phyloP scores from a whole-genome alignment of 371 early-diverging fungal species.

The Actinomortierella wolfii region DNA sequence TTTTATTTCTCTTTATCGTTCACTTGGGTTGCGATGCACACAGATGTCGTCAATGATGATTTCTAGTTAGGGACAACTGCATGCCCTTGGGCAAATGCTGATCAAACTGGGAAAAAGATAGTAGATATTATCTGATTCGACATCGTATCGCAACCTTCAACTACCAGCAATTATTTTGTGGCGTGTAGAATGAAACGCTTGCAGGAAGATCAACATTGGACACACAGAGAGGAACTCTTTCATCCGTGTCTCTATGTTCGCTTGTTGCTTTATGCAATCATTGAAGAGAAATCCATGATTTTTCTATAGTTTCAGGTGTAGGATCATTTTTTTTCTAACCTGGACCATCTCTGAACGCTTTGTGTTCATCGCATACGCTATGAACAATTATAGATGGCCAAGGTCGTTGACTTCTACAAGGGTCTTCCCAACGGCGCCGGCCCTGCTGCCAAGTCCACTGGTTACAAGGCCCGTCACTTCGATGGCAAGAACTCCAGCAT shows the following conservation, averaged over 20 bases:
- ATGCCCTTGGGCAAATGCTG: constrained; percentile 16
- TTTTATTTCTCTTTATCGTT: not conserved
- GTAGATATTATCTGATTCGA: constrained; percentile 16
- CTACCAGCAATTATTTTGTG: no score
- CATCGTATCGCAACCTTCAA: not conserved
- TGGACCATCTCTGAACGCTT: no score
- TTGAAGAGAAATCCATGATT: no score
- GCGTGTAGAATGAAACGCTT: no score
- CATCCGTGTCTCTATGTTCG: not conserved
- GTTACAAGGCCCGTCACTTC: constrained; percentile 70
- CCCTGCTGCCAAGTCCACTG: constrained; percentile 33
- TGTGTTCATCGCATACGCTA: no score
- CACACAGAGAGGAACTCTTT: not conserved
- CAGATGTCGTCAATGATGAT: constrained; percentile 5
- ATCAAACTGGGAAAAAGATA: constrained; percentile 18
- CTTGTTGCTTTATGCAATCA: not conserved
- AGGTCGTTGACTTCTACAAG: constrained; percentile 46
- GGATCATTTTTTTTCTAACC: no score
- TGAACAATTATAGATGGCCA: constrained; percentile 33
- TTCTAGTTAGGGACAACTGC: constrained; percentile 22
- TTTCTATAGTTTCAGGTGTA: no score
- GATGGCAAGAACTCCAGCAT: constrained; percentile 66
- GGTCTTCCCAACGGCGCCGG: constrained; percentile 38
- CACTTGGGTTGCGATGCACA: no score
- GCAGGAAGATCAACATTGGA: no score